A percentile compares a stretch with the other conserved stretches of the same genome.
phyloP scores from a whole-genome alignment of 1,284 basidiomycete genomes.

The Pseudozyma sp. region DNA sequence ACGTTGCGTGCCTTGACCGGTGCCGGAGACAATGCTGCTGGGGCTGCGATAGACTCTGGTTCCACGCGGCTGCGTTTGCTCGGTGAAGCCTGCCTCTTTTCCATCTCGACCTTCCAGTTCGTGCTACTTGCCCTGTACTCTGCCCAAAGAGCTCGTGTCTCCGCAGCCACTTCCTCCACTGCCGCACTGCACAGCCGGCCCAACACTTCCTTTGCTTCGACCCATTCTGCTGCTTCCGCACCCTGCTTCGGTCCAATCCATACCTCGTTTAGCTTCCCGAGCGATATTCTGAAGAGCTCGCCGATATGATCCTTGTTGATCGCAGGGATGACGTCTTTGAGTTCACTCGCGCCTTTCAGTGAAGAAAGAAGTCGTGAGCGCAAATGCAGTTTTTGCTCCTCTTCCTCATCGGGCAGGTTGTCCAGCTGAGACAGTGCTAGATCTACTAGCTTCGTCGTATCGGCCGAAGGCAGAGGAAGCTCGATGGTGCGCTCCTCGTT shows the following conservation, averaged over 20 bases:
- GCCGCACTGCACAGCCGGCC: constrained; percentile 17
- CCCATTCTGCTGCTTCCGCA: constrained; percentile 3
- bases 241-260: constrained; percentile 23
- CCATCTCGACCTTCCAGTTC: background rate
- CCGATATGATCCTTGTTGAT: constrained; percentile 21
- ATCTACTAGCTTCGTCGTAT: constrained; percentile 2
- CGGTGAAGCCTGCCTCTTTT: background rate
- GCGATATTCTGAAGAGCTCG: constrained; percentile 21
- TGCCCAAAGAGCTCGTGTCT: constrained; percentile 18
- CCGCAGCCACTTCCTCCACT: constrained; percentile 25
- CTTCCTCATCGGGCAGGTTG: constrained; percentile 14
- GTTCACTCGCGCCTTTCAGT: background rate
- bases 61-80: constrained; percentile 9
- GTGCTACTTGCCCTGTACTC: constrained; percentile 5
- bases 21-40: background rate
- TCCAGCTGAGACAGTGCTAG: constrained; percentile 37
- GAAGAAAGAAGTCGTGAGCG: constrained; percentile 24
- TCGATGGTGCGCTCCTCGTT: constrained; percentile 20
- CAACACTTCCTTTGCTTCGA: constrained; percentile 8
- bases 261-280: constrained; percentile 15
- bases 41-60: background rate
- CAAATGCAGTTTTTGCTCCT: constrained; percentile 13
- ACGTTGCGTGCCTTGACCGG: constrained; percentile 11
- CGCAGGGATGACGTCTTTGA: constrained; percentile 2
- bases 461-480: constrained; percentile 9